Conservation (phyloP, 441 rosid species). For the Hypseocharis bilobata region DNA sequence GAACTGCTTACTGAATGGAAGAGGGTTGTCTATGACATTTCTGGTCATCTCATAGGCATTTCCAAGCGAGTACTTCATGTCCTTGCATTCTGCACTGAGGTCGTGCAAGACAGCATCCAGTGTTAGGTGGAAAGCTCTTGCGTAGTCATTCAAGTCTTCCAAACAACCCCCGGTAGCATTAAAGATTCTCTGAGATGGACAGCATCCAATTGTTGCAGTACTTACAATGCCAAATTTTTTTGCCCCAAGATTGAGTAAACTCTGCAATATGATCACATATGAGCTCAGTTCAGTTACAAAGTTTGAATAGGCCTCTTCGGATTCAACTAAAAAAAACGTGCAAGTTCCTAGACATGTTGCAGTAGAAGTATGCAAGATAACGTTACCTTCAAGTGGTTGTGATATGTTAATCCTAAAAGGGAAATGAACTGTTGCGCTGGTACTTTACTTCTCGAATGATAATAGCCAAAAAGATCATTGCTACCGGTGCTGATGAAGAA, state of each 20-base stretch:
- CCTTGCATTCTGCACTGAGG: constrained; percentile 32
- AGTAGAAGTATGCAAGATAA: neutral
- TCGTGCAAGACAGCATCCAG: constrained; percentile 25
- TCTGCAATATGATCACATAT: constrained; percentile 34
- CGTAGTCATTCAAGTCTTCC: constrained; percentile 36
- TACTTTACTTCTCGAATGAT: constrained; percentile 20
- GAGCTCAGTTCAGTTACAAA: too few species aligned
- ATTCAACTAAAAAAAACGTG: too few species aligned
- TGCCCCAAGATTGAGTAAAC: constrained; percentile 31
- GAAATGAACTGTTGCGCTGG: constrained; percentile 29
- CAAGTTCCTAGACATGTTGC: neutral
- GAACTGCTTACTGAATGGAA: constrained; percentile 27
- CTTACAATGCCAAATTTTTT: constrained; percentile 43
- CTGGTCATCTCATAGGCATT: constrained; percentile 40
- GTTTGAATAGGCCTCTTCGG: too few species aligned
- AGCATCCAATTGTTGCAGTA: constrained; percentile 46
- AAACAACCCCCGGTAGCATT: constrained; percentile 31
- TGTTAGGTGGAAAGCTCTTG: constrained; percentile 25
- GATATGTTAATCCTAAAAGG: constrained; percentile 26
- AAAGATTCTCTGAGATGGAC: constrained; percentile 39
- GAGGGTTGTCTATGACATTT: constrained; percentile 31
- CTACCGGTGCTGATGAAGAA: constrained; percentile 48
- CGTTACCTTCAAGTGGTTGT: constrained; percentile 32
- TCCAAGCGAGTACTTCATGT: constrained; percentile 41
- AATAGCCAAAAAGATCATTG: constrained; percentile 38